phyloP scores from a whole-genome alignment of 2,329 filamentous ascomycete species.

The Volutella citrinella region DNA sequence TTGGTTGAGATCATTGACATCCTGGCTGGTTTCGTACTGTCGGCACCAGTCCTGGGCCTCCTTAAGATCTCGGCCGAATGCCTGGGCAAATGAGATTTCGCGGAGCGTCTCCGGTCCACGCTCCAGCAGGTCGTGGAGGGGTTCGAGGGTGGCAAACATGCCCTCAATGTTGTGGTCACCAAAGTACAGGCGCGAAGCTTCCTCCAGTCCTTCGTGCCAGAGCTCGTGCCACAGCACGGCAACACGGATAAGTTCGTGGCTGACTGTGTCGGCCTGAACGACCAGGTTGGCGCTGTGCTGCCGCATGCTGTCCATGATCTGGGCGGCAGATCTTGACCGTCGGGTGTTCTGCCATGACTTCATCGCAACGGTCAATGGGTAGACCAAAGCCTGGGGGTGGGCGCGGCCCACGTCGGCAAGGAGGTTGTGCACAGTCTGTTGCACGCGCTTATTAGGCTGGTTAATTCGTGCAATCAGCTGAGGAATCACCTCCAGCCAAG shows the following conservation, averaged over 20 bases:
- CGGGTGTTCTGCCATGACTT: slow-evolving; percentile 82
- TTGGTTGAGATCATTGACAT: slow-evolving; percentile 93
- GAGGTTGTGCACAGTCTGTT: slow-evolving; percentile 87
- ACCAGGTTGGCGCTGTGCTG: slow-evolving; percentile 90
- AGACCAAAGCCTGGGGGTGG: slow-evolving; percentile 94
- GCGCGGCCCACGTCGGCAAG: slow-evolving; percentile 89
- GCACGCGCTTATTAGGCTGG: slow-evolving; percentile 84
- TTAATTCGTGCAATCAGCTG: slow-evolving; percentile 97
- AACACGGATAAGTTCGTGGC: slow-evolving; percentile 93
- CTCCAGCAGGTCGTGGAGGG: slow-evolving; percentile 88
- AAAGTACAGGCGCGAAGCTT: slow-evolving; percentile 95
- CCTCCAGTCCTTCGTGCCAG: slow-evolving; percentile 97
- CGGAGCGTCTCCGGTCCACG: slow-evolving; percentile 87
- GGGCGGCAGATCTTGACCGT: slow-evolving; percentile 80
- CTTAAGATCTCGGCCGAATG: slow-evolving; percentile 90
- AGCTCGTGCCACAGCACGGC: slow-evolving; percentile 98
- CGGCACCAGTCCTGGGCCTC: slow-evolving; percentile 96
- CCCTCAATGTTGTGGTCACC: slow-evolving; percentile 96
- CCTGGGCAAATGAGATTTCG: slow-evolving; percentile 96
- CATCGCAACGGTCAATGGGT: slow-evolving; percentile 95
- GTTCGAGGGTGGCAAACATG: slow-evolving; percentile 89
- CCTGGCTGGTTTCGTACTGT: slow-evolving; percentile 82
- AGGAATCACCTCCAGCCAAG: slow-evolving; percentile 97
- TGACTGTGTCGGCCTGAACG: slow-evolving; percentile 92
- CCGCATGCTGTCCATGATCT: slow-evolving; percentile 98